phyloP scores from a whole-genome alignment of 2,329 filamentous ascomycete species.

The Alternaria triticimaculans region DNA sequence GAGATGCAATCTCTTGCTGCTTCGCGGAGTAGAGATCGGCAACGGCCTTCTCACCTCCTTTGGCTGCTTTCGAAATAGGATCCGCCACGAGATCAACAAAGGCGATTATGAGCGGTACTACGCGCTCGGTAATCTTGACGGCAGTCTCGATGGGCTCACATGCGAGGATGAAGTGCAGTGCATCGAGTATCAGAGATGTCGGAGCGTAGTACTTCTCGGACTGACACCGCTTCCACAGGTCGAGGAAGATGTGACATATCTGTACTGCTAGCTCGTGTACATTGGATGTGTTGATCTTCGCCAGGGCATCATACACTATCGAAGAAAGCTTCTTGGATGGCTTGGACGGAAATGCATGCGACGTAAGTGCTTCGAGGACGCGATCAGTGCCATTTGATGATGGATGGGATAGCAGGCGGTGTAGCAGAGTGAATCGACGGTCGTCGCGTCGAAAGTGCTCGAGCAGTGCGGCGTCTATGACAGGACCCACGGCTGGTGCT shows the following conservation, averaged over 20 bases:
- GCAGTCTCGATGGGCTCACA: conserved; percentile 66
- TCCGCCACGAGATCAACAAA: conserved; percentile 63
- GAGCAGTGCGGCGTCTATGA: conserved; percentile 42
- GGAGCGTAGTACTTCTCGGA: conserved; percentile 68
- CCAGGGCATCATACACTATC: conserved; percentile 71
- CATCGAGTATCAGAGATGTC: conserved; percentile 68
- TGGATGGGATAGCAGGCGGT: conserved; percentile 69
- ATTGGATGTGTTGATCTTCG: conserved; percentile 58
- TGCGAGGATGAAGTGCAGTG: conserved; percentile 69
- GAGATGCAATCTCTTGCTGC: conserved; percentile 57
- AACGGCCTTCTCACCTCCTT: conserved; percentile 34
- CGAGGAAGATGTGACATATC: conserved; percentile 68
- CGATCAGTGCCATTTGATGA: conserved; percentile 62
- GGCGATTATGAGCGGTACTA: conserved; percentile 56
- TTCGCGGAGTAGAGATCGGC: conserved; percentile 44
- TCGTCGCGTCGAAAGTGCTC: conserved; percentile 48
- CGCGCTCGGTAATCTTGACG: conserved; percentile 63
- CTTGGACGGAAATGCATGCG: conserved; percentile 69
- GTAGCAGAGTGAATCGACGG: conserved; percentile 57
- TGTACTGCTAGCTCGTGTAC: conserved; percentile 65
- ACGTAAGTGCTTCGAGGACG: conserved; percentile 71
- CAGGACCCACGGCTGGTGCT: not conserved
- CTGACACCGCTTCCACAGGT: conserved; percentile 72
- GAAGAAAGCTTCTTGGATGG: conserved; percentile 64
- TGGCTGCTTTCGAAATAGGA: conserved; percentile 51